Conservation (phyloP, 2,329 filamentous ascomycete species). For the Trichoderma citrinoviride region DNA sequence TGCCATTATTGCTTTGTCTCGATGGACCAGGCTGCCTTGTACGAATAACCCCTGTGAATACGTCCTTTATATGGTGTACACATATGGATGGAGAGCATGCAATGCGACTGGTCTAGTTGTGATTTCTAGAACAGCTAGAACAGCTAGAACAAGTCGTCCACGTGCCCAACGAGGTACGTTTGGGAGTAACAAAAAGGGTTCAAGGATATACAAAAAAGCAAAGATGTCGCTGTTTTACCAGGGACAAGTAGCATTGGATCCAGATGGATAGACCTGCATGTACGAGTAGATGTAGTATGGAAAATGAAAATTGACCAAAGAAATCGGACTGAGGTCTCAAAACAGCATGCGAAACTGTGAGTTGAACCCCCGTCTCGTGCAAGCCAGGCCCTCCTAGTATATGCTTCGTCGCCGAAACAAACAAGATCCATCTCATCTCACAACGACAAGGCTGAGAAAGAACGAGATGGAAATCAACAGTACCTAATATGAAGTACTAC, state of each 20-base stretch:
- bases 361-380: neutral
- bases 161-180: neutral
- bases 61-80: conserved; percentile 10
- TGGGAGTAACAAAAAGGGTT: neutral
- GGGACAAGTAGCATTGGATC: neutral
- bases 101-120: neutral
- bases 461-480: neutral
- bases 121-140: conserved; percentile 5
- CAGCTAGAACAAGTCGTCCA: neutral
- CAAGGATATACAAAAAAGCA: conserved; percentile 17
- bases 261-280: conserved; percentile 15
- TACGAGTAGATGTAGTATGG: neutral
- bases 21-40: conserved; percentile 4
- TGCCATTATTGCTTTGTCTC: neutral
- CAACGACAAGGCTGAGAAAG: neutral
- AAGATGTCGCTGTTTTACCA: neutral
- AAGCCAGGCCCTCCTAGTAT: neutral
- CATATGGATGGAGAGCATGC: neutral
- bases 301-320: neutral
- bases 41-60: conserved; percentile 14
- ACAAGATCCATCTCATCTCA: conserved; percentile 1
- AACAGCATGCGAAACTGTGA: no score
- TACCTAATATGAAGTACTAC: no score
- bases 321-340: neutral
- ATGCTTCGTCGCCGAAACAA: neutral